Percentiles rank a stretch among this genome's conserved stretches.
Conservation (phyloP, 1,284 basidiomycete genomes). For the Sphaerobolus stellatus region DNA sequence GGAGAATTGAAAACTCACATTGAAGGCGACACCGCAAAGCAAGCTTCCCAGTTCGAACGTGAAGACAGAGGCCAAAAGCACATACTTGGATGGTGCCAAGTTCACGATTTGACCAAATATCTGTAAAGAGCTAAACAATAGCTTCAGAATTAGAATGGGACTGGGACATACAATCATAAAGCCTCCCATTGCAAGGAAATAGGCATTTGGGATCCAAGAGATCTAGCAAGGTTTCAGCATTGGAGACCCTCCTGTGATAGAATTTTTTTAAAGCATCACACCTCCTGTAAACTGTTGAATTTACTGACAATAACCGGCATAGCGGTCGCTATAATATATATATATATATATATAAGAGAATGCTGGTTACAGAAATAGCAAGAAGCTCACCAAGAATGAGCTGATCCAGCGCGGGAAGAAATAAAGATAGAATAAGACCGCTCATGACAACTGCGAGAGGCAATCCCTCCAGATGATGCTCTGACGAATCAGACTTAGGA, state of each 20-base stretch:
- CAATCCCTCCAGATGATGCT: slow-evolving; percentile 3
- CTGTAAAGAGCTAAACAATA: neutral
- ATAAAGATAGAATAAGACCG: slow-evolving; percentile 6
- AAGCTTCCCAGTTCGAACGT: slow-evolving; percentile 45
- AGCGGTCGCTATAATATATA: slow-evolving; percentile 30
- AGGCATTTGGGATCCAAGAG: slow-evolving; percentile 43
- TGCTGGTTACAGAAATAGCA: neutral
- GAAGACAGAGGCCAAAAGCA: slow-evolving; percentile 42
- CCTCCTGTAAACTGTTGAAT: slow-evolving; percentile 36
- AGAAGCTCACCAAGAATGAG: slow-evolving; percentile 8
- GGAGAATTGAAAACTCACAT: neutral
- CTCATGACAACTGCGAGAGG: slow-evolving; percentile 6
- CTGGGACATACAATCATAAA: slow-evolving; percentile 20
- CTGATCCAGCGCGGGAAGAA: slow-evolving; percentile 12
- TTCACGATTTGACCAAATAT: slow-evolving; percentile 28
- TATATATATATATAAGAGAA: neutral
- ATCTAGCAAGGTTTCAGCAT: slow-evolving; percentile 15
- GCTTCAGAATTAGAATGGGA: neutral
- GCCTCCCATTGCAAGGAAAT: slow-evolving; percentile 36
- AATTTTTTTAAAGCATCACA: neutral
- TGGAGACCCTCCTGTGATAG: neutral
- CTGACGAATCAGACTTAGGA: no score
- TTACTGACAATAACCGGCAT: slow-evolving; percentile 43
- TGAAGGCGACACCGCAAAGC: slow-evolving; percentile 45
- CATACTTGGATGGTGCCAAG: slow-evolving; percentile 40